Percentiles rank a stretch among this genome's conserved stretches.
Evolutionary conservation across 192 early-diverging fungal species (phyloP).

Genomic region (Lobosporangium transversale): DNA sequence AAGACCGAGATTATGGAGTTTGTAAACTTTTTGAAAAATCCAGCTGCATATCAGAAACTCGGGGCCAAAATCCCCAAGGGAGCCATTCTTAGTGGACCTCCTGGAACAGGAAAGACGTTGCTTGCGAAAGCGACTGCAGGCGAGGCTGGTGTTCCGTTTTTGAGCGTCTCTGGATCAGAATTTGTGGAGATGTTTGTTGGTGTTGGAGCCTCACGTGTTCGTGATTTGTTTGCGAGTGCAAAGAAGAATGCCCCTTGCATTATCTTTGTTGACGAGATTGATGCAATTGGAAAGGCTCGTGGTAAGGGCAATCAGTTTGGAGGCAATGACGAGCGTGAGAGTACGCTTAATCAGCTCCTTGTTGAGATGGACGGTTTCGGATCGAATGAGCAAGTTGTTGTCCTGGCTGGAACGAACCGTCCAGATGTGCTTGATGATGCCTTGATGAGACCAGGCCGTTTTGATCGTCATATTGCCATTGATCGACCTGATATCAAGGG

Average conservation of each 20-base stretch:
- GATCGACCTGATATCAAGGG: conserved; percentile 98
- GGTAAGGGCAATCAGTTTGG: conserved; percentile 87
- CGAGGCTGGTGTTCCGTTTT: conserved; percentile 97
- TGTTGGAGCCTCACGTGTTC: conserved; percentile 92
- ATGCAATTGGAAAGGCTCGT: conserved; percentile 98
- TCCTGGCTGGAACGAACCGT: conserved; percentile 97
- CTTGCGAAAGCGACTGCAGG: conserved; percentile 99
- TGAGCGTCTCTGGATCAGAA: conserved; percentile 98
- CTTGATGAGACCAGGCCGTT: conserved; percentile 95
- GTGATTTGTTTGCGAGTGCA: conserved; percentile 96
- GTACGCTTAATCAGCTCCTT: conserved; percentile 95
- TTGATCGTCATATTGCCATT: conserved; percentile 97
- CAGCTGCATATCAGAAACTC: conserved; percentile 86
- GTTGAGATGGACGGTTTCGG: conserved; percentile 99
- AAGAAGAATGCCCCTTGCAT: conserved; percentile 99
- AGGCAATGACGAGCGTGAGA: conserved; percentile 98
- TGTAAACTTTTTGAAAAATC: conserved; percentile 99
- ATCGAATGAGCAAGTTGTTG: conserved; percentile 89
- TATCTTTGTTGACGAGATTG: conserved; percentile 99
- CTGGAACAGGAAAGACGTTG: conserved; percentile 98
- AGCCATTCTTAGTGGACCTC: conserved; percentile 92
- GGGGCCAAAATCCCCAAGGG: conserved; percentile 99
- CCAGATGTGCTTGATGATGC: conserved; percentile 97
- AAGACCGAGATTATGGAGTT: conserved; percentile 99
- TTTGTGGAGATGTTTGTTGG: conserved; percentile 99